Evolutionary conservation across 192 early-diverging fungal species (phyloP), one percentile per base, ranked within the genome.

Genomic region (Entrophospora sp.): DNA sequence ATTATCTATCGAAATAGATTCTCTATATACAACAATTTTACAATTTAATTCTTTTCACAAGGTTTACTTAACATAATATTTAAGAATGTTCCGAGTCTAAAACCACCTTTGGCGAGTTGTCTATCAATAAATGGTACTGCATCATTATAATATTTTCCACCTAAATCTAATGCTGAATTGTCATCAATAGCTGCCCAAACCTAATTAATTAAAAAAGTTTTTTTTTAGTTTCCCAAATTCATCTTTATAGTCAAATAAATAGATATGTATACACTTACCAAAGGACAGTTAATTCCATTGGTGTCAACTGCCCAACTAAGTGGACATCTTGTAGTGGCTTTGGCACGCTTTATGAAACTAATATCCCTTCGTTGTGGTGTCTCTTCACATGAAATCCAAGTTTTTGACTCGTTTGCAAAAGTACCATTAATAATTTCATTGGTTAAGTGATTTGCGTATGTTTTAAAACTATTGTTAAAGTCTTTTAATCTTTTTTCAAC

Each of bases 81-180:
- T n/a, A n/a, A n/a, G n/a, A n/a, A n/a, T n/a, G n/a, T n/a, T n/a
- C 53, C 53, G 12, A 57, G 34, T 3, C 3, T 25, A 57, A 30
- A 57, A 8, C 53, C 53, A 16, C 32, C 53, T 32, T 57, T 57
- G 31, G 53, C 53, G 31, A 57, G 13, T 35, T 57, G 53, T 35
- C 24, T 2, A 57, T 57, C 53, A 20, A 57, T 57, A 35, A 1
- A 31, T 0, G 53, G 53, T 16, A 24, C 12, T n/a, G 31, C 53
- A 8, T 8, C 7, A 9, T 32, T 30, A 57, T 57, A 57, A 57
- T 57, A 57, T 57, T 57, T 28, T 34, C 30, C 53, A 16, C 12
- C 24, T 57, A 57, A 32, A 5, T 57, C 53, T 14, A 5, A 2
- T 1, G 2, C 53, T 12, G 53, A 28, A 57, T 57, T 57, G 20